Base-by-base conservation (phyloP, 2,329 filamentous ascomycete genomes). In the Penicillium oxalicum region DNA sequence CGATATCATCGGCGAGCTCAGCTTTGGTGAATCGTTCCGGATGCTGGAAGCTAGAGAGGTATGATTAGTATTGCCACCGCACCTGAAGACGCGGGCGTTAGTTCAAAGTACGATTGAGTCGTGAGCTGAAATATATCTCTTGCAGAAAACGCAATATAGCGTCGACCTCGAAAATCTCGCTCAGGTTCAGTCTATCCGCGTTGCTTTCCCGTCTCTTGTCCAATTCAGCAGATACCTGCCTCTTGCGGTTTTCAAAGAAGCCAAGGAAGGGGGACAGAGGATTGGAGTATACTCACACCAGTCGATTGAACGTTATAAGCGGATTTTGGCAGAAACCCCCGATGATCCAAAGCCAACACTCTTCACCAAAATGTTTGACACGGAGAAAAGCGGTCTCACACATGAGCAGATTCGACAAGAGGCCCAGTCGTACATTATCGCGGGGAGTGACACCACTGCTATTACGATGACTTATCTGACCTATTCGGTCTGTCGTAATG, bases 21-120 rank as follows among this genome's bases (percentile, higher is more conserved):
- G 66, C 1, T 82, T 82, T 59, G 78, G 79, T 0, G 72, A 80
- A n/a, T 76, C 76, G 0, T 81, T 81, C 49, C 61, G 64, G 0
- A 75, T 76, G 65, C 59, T 83, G 4, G 77, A 81, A 47, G 59
- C 61, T 4, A 76, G 76, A 12, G 61, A 75, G 63, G 77, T 78
- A 56, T 18, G 18, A 18, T 2, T 18, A 18, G 18, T 18, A 18
- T 18, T 18, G 18, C 18, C 18, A 18, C 18, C 18, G 18, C 18
- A 18, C 18, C 18, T 18, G 18, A 18, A 18, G 18, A 18, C 2
- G 2, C 18, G 18, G 18, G 18, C 18, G 18, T 2, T 2, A 18
- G 18, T 18, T 18, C 50, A 24, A 5, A 6, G 5, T 1, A 6
- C 8, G 11, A 32, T 7, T 32, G 29, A 32, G 29, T 8, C 29